Evolutionary conservation across 768 basidiomycete species (phyloP), one percentile per base, ranked within the genome.

Genomic region (Xerocomellus amylosporus): DNA sequence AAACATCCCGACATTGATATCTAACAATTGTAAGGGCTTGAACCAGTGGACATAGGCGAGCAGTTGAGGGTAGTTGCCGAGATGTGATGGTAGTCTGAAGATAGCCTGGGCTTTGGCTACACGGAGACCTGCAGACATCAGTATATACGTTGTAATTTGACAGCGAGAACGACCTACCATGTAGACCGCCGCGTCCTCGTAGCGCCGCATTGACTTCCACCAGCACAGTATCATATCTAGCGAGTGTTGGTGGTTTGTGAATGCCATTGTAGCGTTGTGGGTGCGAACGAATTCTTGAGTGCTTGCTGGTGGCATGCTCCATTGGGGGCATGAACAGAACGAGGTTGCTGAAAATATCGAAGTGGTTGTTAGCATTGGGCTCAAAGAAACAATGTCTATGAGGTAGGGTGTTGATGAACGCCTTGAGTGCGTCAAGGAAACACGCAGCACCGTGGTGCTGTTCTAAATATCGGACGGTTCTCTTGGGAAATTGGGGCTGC

Each of bases 31-130:
- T 1, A 46, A 0, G 5, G 43, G 28, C 19, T 38, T 52, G 51
- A 46, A 52, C 37, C n/a, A 52, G 28, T 52, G 51, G 5, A 52
- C 2, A 28, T 70, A 70, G 0, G 58, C 66, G 4, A 72, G 54
- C 0, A 62, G 65, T 14, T 66, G 56, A 0, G 52, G 45, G 7
- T 57, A 53, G 4, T 30, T 1, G 0, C 49, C 46, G 13, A 55
- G 65, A 9, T 61, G 36, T 0, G 26, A 6, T 4, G 65, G 68
- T 4, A 71, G 55, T 30, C 53, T 38, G 38, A 73, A 73, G 20
- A 73, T 66, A 9, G 54, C 63, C 12, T 54, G 53, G 7, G 71
- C 61, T 49, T 68, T 66, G 1, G 65, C 65, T 19, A 68, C 39
- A 2, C 57, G 52, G 6, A 66, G 50, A 5, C 43, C 43, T 52